Evolutionary conservation across 2,329 filamentous ascomycete genomes (phyloP).

Genomic region (Cytospora leucostoma): DNA sequence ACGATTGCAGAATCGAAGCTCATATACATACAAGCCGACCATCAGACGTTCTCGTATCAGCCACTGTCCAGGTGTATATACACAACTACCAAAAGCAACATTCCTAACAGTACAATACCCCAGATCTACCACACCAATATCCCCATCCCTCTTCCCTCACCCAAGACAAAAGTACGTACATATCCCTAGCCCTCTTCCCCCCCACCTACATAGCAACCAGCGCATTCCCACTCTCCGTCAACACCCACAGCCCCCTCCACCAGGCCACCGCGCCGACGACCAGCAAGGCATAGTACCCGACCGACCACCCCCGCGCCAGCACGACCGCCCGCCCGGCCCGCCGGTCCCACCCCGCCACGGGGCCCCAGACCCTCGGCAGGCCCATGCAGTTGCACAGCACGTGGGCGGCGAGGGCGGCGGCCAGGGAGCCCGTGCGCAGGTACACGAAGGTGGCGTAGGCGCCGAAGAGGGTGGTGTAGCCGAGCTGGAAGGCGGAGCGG

Average conservation of each 20-base stretch:
- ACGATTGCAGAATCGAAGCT: too few species aligned
- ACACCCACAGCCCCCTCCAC: slow-evolving; percentile 67
- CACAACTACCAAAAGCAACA: too few species aligned
- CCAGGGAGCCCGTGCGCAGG: slow-evolving; percentile 78
- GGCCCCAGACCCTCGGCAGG: slow-evolving; percentile 81
- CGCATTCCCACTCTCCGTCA: slow-evolving; percentile 66
- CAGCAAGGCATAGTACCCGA: slow-evolving; percentile 77
- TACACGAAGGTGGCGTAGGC: slow-evolving; percentile 89
- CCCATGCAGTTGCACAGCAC: slow-evolving; percentile 93
- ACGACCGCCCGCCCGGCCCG: slow-evolving; percentile 26
- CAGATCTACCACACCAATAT: too few species aligned
- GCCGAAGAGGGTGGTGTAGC: slow-evolving; percentile 90
- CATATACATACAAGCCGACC: too few species aligned
- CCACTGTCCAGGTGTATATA: too few species aligned
- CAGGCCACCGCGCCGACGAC: slow-evolving; percentile 72
- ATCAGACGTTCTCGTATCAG: not conserved
- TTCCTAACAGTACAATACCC: too few species aligned
- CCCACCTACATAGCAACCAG: slow-evolving; percentile 39
- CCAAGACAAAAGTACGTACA: too few species aligned
- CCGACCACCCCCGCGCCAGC: slow-evolving; percentile 58
- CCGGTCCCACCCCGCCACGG: slow-evolving; percentile 55
- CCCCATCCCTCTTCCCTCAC: not conserved
- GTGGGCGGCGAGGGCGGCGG: slow-evolving; percentile 75
- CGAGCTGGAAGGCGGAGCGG: slow-evolving; percentile 79
- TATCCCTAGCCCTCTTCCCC: not conserved